A percentile compares a stretch with the other conserved stretches of the same genome.
Evolutionary conservation across 2,329 filamentous ascomycete genomes (phyloP).

Genomic region (Zymoseptoria crescenta): DNA sequence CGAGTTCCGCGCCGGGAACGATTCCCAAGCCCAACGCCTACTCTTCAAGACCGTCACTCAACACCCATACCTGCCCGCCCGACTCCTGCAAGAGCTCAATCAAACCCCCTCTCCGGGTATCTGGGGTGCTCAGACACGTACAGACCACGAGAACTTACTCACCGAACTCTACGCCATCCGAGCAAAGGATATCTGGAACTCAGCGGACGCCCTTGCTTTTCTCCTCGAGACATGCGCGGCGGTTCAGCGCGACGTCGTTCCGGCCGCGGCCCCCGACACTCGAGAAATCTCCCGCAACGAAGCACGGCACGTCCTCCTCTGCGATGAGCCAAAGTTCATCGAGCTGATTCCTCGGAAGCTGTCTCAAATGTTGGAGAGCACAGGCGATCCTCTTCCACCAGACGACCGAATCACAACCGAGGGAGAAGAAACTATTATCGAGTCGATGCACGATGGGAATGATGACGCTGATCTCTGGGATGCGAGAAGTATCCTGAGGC

Average conservation of each 20-base stretch:
- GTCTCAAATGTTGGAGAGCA: slow-evolving; percentile 58
- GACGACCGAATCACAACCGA: slow-evolving; percentile 31
- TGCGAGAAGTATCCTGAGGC: neutral
- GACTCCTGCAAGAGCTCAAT: slow-evolving; percentile 71
- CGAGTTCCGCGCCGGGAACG: slow-evolving; percentile 61
- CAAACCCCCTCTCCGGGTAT: slow-evolving; percentile 69
- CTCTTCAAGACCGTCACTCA: slow-evolving; percentile 61
- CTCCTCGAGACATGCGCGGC: slow-evolving; percentile 62
- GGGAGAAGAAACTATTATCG: neutral
- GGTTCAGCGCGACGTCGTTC: slow-evolving; percentile 32
- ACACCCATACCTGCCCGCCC: slow-evolving; percentile 77
- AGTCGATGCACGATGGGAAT: neutral
- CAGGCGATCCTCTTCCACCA: slow-evolving; percentile 78
- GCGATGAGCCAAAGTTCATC: slow-evolving; percentile 65
- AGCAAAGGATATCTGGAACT: slow-evolving; percentile 81
- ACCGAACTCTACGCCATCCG: slow-evolving; percentile 68
- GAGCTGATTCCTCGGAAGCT: slow-evolving; percentile 58
- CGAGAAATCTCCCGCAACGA: slow-evolving; percentile 45
- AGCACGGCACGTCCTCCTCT: slow-evolving; percentile 70
- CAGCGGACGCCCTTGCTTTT: slow-evolving; percentile 58
- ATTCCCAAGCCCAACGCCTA: slow-evolving; percentile 54
- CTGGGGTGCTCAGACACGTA: slow-evolving; percentile 69
- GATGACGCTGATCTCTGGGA: neutral
- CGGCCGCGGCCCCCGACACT: slow-evolving; percentile 34
- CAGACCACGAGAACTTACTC: slow-evolving; percentile 59